Percentiles rank a stretch among this genome's conserved stretches.
These are phyloP conservation scores for Leptographium flavum DNA, from an alignment of 2,329 filamentous ascomycete genomes.

Conservation along the genomic window DNA sequence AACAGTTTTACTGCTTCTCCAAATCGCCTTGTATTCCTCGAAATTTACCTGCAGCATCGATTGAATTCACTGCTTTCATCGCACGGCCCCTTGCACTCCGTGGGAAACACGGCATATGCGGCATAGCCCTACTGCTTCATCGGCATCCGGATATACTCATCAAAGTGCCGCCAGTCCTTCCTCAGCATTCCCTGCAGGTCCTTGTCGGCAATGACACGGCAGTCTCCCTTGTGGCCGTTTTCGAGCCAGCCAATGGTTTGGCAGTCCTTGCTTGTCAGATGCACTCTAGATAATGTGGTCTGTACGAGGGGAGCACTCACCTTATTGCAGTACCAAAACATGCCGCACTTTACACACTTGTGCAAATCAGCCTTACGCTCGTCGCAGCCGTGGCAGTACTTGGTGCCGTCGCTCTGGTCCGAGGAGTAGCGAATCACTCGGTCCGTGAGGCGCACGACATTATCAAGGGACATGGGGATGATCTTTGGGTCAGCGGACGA, in stretches of 20 bases:
- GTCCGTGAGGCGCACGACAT: neutral
- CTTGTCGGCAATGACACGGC: neutral
- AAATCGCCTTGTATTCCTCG: neutral
- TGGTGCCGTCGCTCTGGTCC: neutral
- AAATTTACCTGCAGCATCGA: too few species aligned
- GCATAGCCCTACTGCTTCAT: neutral
- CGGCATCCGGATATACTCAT: neutral
- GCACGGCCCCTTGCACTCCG: too few species aligned
- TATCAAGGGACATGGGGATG: neutral
- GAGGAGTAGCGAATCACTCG: neutral
- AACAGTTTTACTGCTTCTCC: too few species aligned
- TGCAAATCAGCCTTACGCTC: neutral
- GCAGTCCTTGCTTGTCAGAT: neutral
- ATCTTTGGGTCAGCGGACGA: neutral
- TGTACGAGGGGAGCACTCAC: too few species aligned
- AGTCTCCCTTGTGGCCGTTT: constrained; percentile 1
- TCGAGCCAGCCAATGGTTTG: constrained; percentile 1
- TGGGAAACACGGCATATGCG: too few species aligned
- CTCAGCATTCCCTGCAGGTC: neutral
- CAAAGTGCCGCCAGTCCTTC: constrained; percentile 1
- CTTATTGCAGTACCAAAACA: constrained; percentile 3
- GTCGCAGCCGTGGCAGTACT: constrained; percentile 1
- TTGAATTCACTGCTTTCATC: too few species aligned
- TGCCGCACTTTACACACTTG: neutral
- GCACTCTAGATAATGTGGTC: too few species aligned